Conservation (phyloP, 257 asterid genomes). For the Thymus mandschuricus region DNA sequence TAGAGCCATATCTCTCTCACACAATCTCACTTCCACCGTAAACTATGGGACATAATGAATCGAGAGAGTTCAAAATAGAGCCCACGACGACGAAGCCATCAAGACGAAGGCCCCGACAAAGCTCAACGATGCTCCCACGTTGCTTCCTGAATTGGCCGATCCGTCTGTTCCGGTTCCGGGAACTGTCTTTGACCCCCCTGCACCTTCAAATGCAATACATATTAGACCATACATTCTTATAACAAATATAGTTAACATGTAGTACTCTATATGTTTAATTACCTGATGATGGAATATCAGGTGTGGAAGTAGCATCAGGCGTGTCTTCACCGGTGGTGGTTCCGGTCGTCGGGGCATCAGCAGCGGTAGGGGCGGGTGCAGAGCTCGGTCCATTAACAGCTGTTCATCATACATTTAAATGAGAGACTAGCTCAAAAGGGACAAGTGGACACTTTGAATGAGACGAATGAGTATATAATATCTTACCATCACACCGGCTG, state of each 20-base stretch:
- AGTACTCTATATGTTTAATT: neutral
- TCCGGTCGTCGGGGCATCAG: slow-evolving; percentile 37
- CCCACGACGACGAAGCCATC: no score
- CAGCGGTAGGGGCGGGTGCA: slow-evolving; percentile 38
- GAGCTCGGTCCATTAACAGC: slow-evolving; percentile 39
- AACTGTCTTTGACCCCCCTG: slow-evolving; percentile 10
- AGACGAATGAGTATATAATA: neutral
- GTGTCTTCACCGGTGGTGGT: slow-evolving; percentile 26
- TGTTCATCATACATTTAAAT: neutral
- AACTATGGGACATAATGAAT: no score
- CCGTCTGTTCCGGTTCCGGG: no score
- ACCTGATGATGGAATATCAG: slow-evolving; percentile 49
- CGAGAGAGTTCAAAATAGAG: no score
- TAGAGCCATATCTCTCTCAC: no score
- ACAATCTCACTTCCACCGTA: no score
- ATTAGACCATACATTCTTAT: neutral
- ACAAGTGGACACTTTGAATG: no score
- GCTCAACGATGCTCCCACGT: no score
- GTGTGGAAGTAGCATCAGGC: slow-evolving; percentile 33
- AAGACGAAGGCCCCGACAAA: no score
- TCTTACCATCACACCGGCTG: slow-evolving; percentile 49
- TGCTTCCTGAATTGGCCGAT: no score
- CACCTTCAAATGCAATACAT: slow-evolving; percentile 16
- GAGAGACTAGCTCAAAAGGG: no score
- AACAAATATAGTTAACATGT: neutral